Conservation (phyloP, 495 filamentous ascomycete species). For the Halenospora varia region DNA sequence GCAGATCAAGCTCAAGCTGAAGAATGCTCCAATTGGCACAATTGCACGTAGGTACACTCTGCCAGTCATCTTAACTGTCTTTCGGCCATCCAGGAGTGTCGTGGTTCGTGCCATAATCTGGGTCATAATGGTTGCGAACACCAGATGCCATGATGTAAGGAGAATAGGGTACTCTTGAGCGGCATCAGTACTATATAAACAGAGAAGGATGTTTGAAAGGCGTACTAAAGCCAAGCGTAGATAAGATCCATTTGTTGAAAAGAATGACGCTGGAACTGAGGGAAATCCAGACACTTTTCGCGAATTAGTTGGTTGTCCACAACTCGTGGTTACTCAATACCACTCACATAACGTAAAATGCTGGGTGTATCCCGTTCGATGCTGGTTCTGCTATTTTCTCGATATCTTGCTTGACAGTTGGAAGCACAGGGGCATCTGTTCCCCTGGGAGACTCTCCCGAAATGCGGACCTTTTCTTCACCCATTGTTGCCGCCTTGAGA, state of each 20-base stretch:
- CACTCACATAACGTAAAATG: constrained; percentile 84
- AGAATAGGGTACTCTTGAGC: constrained; percentile 59
- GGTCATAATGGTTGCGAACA: constrained; percentile 86
- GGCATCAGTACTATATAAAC: constrained; percentile 29
- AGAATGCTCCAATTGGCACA: constrained; percentile 89
- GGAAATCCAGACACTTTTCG: constrained; percentile 75
- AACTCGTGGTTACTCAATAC: too few relatives aligned
- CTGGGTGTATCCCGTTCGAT: constrained; percentile 69
- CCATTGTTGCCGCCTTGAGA: constrained; percentile 44
- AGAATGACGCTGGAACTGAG: constrained; percentile 91
- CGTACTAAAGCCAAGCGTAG: constrained; percentile 65
- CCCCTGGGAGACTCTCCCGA: constrained; percentile 68
- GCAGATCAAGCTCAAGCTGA: constrained; percentile 91
- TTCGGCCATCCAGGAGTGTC: constrained; percentile 79
- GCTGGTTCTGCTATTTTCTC: constrained; percentile 64
- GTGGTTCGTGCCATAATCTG: constrained; percentile 85
- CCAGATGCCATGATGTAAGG: constrained; percentile 89
- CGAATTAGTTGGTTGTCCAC: too few relatives aligned
- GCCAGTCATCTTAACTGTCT: constrained; percentile 91
- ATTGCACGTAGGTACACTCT: constrained; percentile 86
- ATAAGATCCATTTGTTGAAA: constrained; percentile 98
- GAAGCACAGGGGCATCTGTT: constrained; percentile 60
- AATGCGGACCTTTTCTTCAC: constrained; percentile 71
- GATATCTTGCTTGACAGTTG: constrained; percentile 65
- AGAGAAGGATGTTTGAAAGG: background rate